Percentiles rank a stretch among this genome's conserved stretches.
These are phyloP conservation scores for Fusarium napiforme DNA, from an alignment of 2,329 filamentous ascomycete species.

Conservation along the genomic window DNA sequence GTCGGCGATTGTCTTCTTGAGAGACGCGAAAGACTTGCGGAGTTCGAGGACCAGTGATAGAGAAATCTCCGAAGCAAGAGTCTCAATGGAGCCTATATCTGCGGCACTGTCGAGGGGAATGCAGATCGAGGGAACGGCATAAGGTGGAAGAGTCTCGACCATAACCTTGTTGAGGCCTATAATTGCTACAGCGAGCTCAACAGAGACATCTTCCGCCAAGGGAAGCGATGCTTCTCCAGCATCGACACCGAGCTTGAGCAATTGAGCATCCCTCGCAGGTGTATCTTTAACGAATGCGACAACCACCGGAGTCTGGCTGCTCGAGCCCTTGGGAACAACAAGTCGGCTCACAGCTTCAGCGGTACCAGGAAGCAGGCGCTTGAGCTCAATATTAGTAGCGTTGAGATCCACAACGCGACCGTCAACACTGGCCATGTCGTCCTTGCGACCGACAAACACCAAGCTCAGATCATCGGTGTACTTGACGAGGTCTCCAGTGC, in stretches of 20 bases:
- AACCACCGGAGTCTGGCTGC: slow-evolving; percentile 37
- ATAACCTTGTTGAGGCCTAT: slow-evolving; percentile 41
- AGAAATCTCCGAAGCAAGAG: slow-evolving; percentile 4
- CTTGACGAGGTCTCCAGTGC: slow-evolving; percentile 43
- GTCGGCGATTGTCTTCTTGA: slow-evolving; percentile 29
- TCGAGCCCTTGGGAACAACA: slow-evolving; percentile 30
- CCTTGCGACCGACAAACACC: slow-evolving; percentile 39
- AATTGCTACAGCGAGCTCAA: slow-evolving; percentile 35
- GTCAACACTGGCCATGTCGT: slow-evolving; percentile 37
- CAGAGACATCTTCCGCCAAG: slow-evolving; percentile 24
- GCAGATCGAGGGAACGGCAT: slow-evolving; percentile 41
- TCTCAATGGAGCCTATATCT: slow-evolving; percentile 9
- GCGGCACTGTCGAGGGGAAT: slow-evolving; percentile 15
- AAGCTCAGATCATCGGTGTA: slow-evolving; percentile 40
- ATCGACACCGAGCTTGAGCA: slow-evolving; percentile 22
- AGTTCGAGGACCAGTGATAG: slow-evolving; percentile 29
- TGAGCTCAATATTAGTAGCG: slow-evolving; percentile 38
- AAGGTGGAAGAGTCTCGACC: slow-evolving; percentile 41
- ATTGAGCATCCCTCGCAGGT: neutral
- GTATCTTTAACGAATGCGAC: slow-evolving; percentile 34
- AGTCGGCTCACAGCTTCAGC: slow-evolving; percentile 27
- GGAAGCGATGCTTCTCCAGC: slow-evolving; percentile 5
- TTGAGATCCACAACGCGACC: slow-evolving; percentile 42
- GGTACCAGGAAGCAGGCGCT: slow-evolving; percentile 32
- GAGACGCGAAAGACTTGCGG: slow-evolving; percentile 22